Evolutionary conservation across 345 rosid genomes (phyloP).

Genomic region (Tarenaya hassleriana): DNA sequence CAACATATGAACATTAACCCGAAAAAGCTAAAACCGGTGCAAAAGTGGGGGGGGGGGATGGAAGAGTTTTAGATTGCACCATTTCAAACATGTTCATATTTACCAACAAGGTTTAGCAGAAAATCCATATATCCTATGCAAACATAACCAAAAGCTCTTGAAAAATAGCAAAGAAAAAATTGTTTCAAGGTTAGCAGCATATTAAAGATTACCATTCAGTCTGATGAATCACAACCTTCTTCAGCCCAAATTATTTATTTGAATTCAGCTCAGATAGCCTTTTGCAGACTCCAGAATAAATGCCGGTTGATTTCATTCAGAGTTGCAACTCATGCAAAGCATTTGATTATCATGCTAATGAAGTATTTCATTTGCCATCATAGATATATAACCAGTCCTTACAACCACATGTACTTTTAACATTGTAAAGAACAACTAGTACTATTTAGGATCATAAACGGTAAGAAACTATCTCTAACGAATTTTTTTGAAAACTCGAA

Average conservation of each 20-base stretch:
- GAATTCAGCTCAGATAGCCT: neutral
- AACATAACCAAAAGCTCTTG: slow-evolving; percentile 3
- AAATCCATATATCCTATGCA: slow-evolving; percentile 1
- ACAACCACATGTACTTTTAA: neutral
- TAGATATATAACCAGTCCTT: neutral
- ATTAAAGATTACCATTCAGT: neutral
- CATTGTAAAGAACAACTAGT: neutral
- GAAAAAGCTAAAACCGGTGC: too few species aligned
- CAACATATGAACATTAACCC: too few species aligned
- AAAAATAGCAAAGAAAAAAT: slow-evolving; percentile 1
- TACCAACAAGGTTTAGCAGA: too few species aligned
- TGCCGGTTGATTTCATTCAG: neutral
- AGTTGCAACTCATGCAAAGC: neutral
- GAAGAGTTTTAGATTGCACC: slow-evolving; percentile 3
- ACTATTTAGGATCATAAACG: too few species aligned
- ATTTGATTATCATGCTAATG: neutral
- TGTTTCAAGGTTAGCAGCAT: neutral
- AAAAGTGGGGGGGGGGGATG: neutral
- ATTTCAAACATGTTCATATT: too few species aligned
- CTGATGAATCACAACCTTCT: slow-evolving; percentile 3
- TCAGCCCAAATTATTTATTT: neutral
- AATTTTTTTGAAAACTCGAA: too few species aligned
- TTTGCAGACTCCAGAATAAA: neutral
- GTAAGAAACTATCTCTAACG: too few species aligned
- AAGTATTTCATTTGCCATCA: neutral